Percentiles rank a stretch among this genome's conserved stretches.
These are phyloP conservation scores for Kregervanrija delftensis DNA, from an alignment of 805 yeast species.

Conservation along the genomic window DNA sequence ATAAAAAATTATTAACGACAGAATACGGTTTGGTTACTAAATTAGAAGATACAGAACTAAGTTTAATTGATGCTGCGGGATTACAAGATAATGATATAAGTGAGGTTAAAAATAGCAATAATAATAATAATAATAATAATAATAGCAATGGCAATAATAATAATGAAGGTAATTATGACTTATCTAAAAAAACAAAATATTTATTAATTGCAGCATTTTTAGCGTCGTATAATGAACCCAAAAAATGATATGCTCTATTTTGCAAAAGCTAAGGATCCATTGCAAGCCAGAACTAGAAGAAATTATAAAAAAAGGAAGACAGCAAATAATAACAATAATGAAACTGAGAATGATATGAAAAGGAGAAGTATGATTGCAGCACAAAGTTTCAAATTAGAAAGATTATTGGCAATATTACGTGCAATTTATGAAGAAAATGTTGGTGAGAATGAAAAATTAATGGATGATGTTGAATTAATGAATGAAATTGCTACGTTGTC, in stretches of 20 bases:
- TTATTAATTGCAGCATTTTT: slow-evolving; percentile 76
- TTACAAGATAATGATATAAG: not conserved
- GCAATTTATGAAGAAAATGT: slow-evolving; percentile 47
- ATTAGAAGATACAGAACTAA: slow-evolving; percentile 12
- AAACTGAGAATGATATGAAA: slow-evolving; percentile 37
- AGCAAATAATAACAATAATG: slow-evolving; percentile 12
- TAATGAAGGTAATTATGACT: slow-evolving; percentile 29
- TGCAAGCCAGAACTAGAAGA: slow-evolving; percentile 19
- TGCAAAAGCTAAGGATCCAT: slow-evolving; percentile 47
- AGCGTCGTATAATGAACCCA: slow-evolving; percentile 70
- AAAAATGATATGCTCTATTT: slow-evolving; percentile 63
- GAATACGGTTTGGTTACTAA: slow-evolving; percentile 20
- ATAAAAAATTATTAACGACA: slow-evolving; percentile 18
- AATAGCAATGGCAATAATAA: slow-evolving; percentile 2
- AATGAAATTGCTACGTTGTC: slow-evolving; percentile 32
- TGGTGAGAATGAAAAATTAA: slow-evolving; percentile 27
- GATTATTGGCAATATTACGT: slow-evolving; percentile 72
- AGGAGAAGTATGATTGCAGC: slow-evolving; percentile 66
- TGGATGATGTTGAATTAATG: slow-evolving; percentile 29
- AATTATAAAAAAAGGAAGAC: slow-evolving; percentile 31
- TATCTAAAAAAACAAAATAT: slow-evolving; percentile 59
- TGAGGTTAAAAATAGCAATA: not conserved
- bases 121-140: not conserved
- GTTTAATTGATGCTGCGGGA: slow-evolving; percentile 5
- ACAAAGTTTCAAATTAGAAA: slow-evolving; percentile 66